phyloP scores from a whole-genome alignment of 2,329 filamentous ascomycete genomes.

The Fusarium sterilihyphosum region DNA sequence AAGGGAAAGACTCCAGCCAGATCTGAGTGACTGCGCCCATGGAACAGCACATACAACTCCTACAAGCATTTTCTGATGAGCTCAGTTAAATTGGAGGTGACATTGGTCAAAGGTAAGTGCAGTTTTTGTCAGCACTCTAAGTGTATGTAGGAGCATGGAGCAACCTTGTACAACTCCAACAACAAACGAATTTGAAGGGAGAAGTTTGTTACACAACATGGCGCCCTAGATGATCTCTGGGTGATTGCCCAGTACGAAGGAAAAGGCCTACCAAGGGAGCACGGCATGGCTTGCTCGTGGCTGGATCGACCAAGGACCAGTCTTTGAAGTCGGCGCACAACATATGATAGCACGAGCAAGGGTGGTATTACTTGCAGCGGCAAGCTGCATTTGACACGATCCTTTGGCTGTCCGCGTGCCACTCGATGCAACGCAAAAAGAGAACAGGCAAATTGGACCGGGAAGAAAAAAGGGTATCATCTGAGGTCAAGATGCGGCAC shows the following conservation, averaged over 20 bases:
- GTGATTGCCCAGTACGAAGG: conserved; percentile 8
- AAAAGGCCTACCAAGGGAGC: neutral
- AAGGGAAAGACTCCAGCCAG: neutral
- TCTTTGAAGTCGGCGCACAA: neutral
- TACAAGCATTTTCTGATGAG: neutral
- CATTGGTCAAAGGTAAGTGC: neutral
- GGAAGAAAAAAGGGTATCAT: conserved; percentile 22
- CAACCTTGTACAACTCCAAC: neutral
- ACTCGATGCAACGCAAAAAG: conserved; percentile 31
- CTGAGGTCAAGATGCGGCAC: conserved; percentile 1
- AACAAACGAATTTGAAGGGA: neutral
- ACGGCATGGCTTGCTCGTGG: conserved; percentile 4
- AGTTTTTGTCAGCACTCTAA: neutral
- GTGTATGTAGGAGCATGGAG: neutral
- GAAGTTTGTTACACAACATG: neutral
- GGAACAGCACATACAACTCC: neutral
- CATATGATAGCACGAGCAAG: conserved; percentile 9
- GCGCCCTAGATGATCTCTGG: neutral
- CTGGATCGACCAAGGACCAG: conserved; percentile 1
- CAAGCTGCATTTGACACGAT: conserved; percentile 38
- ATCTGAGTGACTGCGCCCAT: neutral
- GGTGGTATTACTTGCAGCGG: conserved; percentile 41
- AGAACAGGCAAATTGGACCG: conserved; percentile 24
- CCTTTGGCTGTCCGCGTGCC: conserved; percentile 38
- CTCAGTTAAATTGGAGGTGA: neutral